phyloP scores from a whole-genome alignment of 768 basidiomycete species.

The Tylopilus plumbeoviolaceoides region DNA sequence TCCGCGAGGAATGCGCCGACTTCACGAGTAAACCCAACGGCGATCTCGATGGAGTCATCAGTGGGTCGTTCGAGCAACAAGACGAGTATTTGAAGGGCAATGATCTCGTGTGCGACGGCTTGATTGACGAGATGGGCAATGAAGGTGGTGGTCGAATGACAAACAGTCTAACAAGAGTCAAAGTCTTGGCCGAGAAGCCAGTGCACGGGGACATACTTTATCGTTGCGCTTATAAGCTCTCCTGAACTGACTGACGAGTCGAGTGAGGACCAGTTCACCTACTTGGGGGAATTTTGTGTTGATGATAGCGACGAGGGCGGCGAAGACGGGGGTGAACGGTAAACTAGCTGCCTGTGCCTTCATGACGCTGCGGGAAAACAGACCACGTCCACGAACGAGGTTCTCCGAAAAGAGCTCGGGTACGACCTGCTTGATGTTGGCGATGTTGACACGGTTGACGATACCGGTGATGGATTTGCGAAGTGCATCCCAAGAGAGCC shows the following conservation, averaged over 20 bases:
- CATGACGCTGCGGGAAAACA: constrained; percentile 95
- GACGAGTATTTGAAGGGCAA: constrained; percentile 92
- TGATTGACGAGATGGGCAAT: constrained; percentile 92
- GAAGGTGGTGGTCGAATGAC: constrained; percentile 90
- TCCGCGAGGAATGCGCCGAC: constrained; percentile 93
- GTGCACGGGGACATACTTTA: constrained; percentile 56
- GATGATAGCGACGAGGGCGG: constrained; percentile 88
- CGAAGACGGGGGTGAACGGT: constrained; percentile 97
- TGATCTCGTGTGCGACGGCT: constrained; percentile 87
- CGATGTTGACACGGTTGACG: constrained; percentile 96
- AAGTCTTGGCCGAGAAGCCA: not conserved
- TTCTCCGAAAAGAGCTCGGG: constrained; percentile 93
- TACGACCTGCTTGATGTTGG: constrained; percentile 92
- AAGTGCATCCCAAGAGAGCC: constrained; percentile 95
- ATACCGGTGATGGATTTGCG: constrained; percentile 98
- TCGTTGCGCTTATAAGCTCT: constrained; percentile 95
- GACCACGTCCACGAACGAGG: constrained; percentile 85
- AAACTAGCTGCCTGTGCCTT: constrained; percentile 96
- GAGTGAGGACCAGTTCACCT: constrained; percentile 84
- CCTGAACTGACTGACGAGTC: constrained; percentile 93
- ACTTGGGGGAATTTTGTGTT: constrained; percentile 97
- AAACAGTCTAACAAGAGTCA: constrained; percentile 63
- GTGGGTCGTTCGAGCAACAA: constrained; percentile 95
- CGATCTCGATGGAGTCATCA: constrained; percentile 97
- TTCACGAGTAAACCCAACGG: constrained; percentile 96